Evolutionary conservation across 345 rosid species (phyloP).

Genomic region (Eucalyptus viminalis): DNA sequence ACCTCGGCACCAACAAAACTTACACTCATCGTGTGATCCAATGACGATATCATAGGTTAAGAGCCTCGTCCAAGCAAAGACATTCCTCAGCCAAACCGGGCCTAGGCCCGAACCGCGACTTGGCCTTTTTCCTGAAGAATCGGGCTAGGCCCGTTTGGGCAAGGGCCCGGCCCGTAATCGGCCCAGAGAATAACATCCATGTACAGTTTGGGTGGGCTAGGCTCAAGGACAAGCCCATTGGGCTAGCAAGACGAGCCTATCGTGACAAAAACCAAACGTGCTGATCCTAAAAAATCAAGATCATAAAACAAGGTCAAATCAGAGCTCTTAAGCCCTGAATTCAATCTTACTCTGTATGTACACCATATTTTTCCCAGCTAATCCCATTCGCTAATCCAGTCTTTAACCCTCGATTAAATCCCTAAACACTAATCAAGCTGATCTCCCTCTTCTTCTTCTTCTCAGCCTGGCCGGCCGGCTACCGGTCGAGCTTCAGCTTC

Average conservation of each 20-base stretch:
- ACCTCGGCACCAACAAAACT: too few relatives aligned
- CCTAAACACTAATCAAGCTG: not conserved
- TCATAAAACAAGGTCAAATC: not conserved
- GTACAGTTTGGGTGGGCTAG: not conserved
- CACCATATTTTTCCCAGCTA: not conserved
- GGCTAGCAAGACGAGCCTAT: not conserved
- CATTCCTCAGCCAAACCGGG: not conserved
- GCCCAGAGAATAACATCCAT: not conserved
- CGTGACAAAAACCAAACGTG: not conserved
- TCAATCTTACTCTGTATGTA: not conserved
- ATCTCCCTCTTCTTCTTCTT: not conserved
- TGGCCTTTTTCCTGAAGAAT: not conserved
- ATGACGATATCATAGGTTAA: too few relatives aligned
- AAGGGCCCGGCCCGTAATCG: not conserved
- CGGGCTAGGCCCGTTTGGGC: not conserved
- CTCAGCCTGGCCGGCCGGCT: not conserved
- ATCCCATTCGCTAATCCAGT: not conserved
- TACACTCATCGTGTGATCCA: too few relatives aligned
- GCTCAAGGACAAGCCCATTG: not conserved
- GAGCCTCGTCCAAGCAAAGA: not conserved
- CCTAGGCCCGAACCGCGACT: not conserved
- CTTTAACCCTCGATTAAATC: not conserved
- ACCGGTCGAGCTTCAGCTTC: constrained; percentile 32
- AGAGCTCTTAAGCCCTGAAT: not conserved
- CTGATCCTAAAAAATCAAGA: not conserved